Percentiles rank a stretch among this genome's conserved stretches.
Evolutionary conservation across 2,329 filamentous ascomycete species (phyloP).

Genomic region (Diaporthe sp.): DNA sequence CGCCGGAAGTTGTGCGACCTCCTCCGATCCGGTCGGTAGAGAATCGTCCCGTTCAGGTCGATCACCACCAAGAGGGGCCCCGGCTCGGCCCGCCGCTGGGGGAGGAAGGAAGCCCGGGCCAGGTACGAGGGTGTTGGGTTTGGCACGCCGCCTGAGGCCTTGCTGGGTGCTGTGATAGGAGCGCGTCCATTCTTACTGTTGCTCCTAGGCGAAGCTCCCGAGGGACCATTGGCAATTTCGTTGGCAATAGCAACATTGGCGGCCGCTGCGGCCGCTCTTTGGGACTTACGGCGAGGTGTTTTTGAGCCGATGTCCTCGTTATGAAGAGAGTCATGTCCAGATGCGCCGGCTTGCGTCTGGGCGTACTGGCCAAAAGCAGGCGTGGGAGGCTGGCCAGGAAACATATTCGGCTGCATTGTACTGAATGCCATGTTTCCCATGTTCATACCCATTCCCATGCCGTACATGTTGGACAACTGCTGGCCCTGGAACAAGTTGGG

Average conservation of each 20-base stretch:
- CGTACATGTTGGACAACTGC: background rate
- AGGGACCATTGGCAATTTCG: conserved; percentile 16
- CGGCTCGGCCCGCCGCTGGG: conserved; percentile 57
- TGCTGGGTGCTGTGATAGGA: conserved; percentile 49
- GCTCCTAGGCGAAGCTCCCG: conserved; percentile 1
- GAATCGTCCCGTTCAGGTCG: conserved; percentile 93
- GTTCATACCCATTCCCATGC: background rate
- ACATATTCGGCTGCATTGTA: conserved; percentile 19
- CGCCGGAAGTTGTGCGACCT: conserved; percentile 67
- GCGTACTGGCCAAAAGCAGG: conserved; percentile 18
- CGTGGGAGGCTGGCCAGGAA: conserved; percentile 11
- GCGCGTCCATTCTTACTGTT: conserved; percentile 38
- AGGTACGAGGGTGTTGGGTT: conserved; percentile 72
- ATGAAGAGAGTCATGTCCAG: background rate
- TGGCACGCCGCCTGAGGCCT: conserved; percentile 70
- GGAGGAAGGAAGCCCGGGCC: conserved; percentile 59
- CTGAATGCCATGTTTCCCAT: conserved; percentile 26
- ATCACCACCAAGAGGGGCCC: conserved; percentile 83
- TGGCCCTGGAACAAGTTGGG: background rate
- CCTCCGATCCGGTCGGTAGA: conserved; percentile 73
- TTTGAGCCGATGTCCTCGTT: background rate
- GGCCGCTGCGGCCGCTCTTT: conserved; percentile 43
- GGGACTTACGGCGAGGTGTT: background rate
- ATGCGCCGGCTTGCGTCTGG: background rate
- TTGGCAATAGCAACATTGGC: conserved; percentile 51